A percentile compares a stretch with the other conserved stretches of the same genome.
These are phyloP conservation scores for Suillus subluteus DNA, from an alignment of 768 basidiomycete species.

Conservation along the genomic window DNA sequence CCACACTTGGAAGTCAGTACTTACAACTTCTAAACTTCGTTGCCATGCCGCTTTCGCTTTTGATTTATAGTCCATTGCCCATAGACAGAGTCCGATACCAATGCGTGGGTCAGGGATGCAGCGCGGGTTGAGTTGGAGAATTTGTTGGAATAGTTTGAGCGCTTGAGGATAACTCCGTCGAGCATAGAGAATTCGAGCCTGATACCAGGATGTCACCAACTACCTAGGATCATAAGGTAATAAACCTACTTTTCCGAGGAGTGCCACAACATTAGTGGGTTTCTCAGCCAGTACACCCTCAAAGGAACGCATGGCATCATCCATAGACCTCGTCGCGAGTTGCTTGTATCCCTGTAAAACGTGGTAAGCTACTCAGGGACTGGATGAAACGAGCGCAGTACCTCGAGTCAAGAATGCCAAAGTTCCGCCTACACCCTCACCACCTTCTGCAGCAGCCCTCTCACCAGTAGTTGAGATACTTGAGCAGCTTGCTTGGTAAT, in stretches of 20 bases:
- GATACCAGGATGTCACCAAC: slow-evolving; percentile 12
- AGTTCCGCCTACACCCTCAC: slow-evolving; percentile 58
- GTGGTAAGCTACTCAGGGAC: slow-evolving; percentile 1
- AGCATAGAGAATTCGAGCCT: slow-evolving; percentile 88
- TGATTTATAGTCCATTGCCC: slow-evolving; percentile 82
- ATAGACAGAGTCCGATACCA: slow-evolving; percentile 93
- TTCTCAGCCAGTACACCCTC: slow-evolving; percentile 77
- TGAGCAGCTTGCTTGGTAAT: slow-evolving; percentile 71
- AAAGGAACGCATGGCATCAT: slow-evolving; percentile 82
- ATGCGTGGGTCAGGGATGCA: slow-evolving; percentile 93
- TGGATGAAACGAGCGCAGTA: slow-evolving; percentile 29
- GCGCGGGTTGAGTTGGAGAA: slow-evolving; percentile 74
- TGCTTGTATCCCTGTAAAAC: slow-evolving; percentile 72
- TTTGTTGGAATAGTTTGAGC: slow-evolving; percentile 83
- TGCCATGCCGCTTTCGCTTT: slow-evolving; percentile 92
- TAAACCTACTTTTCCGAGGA: slow-evolving; percentile 78
- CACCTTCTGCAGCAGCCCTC: slow-evolving; percentile 57
- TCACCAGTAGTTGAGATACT: slow-evolving; percentile 66
- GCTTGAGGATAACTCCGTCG: slow-evolving; percentile 77
- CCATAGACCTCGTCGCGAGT: slow-evolving; percentile 77
- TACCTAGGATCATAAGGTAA: not conserved
- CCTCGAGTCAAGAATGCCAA: slow-evolving; percentile 70
- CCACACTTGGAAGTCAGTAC: slow-evolving; percentile 31
- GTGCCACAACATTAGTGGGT: slow-evolving; percentile 85
- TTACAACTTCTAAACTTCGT: slow-evolving; percentile 80